Evolutionary conservation across 2,329 filamentous ascomycete species (phyloP), one percentile per base, ranked within the genome.

Genomic region (Sarocladium oryzae): DNA sequence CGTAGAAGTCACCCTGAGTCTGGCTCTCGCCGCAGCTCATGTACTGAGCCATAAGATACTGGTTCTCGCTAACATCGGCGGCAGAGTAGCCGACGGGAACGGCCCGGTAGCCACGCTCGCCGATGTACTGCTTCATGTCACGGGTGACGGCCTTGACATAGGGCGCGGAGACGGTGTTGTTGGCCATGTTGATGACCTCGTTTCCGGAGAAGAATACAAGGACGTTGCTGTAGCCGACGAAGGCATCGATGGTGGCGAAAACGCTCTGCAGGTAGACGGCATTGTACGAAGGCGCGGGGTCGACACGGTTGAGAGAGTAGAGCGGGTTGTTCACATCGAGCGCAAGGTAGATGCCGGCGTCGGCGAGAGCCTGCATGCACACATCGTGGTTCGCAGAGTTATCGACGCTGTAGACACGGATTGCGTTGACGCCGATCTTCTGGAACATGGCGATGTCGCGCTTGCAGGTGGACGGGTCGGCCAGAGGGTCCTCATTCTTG

Each of bases 361-460:
- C 86, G 49, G 82, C 84, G 55, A 95, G 78, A 41, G 79, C 76
- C 54, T 77, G 74, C 90, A 96, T 96, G 76, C 90, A 96, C 55
- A 82, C 78, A 61, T 91, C 84, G 71, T 96, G 91, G 68, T 85
- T 71, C 60, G 76, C 73, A 49, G 84, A 84, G 78, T 95, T 96
- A 75, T 96, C 91, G 58, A 93, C 84, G 13, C 86, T 89, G 78
- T 96, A 96, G 56, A 96, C 87, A 68, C 90, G 89, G 64, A 96
- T 77, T 20, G 89, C 89, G 77, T 96, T 96, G 71, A 96, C 75
- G 46, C 89, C 89, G 49, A 96, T 77, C 59, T 89, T 80, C 74
- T 88, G 81, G 81, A 96, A 95, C 66, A 88, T 76, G 46, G 72
- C 70, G 59, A 95, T 86, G 63, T 95, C 89, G 57, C 90, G 86